Conservation (phyloP, 2,329 filamentous ascomycete genomes). For the Penicillium concentricum region DNA sequence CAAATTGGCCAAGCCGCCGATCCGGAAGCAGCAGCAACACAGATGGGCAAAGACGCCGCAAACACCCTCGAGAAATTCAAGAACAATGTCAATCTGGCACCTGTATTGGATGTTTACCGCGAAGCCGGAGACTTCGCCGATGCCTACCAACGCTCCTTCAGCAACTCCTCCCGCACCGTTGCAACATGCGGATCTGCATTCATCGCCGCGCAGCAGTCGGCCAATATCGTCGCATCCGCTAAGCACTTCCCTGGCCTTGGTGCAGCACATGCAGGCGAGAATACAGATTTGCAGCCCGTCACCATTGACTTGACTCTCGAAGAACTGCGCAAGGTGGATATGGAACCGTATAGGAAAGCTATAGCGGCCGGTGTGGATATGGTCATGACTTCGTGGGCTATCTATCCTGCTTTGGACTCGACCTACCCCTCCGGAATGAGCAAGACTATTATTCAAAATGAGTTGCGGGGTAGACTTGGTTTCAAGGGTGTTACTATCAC, state of each 20-base stretch:
- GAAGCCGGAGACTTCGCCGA: conserved; percentile 28
- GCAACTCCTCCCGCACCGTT: conserved; percentile 25
- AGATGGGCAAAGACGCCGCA: conserved; percentile 25
- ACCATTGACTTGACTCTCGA: conserved; percentile 24
- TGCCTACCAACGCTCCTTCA: conserved; percentile 25
- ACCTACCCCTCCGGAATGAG: conserved; percentile 28
- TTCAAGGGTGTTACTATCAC: conserved; percentile 33
- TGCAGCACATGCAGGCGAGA: conserved; percentile 20
- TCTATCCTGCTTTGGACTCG: conserved; percentile 30
- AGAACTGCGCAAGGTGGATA: conserved; percentile 26
- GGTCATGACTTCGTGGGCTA: conserved; percentile 34
- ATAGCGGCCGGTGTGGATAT: conserved; percentile 30
- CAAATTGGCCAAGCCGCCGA: conserved; percentile 22
- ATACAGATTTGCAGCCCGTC: conserved; percentile 31
- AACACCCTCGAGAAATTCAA: conserved; percentile 15
- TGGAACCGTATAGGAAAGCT: conserved; percentile 24
- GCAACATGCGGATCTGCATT: conserved; percentile 22
- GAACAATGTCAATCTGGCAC: conserved; percentile 29
- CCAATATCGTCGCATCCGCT: conserved; percentile 24
- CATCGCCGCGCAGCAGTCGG: conserved; percentile 22
- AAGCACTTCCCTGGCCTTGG: conserved; percentile 37
- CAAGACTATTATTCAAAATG: conserved; percentile 24
- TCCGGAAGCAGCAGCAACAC: conserved; percentile 16
- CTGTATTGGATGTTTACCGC: conserved; percentile 32
- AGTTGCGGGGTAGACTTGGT: conserved; percentile 24